A percentile compares a stretch with the other conserved stretches of the same genome.
These are phyloP conservation scores for Paspalum vaginatum DNA, from an alignment of 176 grass and related monocot genomes.

Conservation along the genomic window DNA sequence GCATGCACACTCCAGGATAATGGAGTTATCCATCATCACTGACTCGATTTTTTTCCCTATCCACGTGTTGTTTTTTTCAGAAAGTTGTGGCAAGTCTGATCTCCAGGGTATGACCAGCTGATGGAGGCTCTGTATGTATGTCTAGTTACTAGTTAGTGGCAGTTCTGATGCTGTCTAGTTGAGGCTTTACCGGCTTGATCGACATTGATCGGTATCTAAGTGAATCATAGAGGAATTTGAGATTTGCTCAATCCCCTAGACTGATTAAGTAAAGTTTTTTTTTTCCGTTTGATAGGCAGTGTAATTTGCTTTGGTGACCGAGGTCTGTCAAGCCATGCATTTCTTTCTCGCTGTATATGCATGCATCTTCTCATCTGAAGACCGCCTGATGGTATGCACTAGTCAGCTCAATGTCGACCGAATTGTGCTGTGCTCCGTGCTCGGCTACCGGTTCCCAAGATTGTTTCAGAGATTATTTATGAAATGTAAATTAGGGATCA, in stretches of 20 bases:
- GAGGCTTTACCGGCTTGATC: slow-evolving; percentile 3
- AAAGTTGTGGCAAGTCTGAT: slow-evolving; percentile 19
- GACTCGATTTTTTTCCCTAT: background rate
- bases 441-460: background rate
- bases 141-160: background rate
- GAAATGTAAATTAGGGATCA: background rate
- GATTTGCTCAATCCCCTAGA: background rate
- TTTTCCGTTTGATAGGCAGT: background rate
- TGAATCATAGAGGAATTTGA: background rate
- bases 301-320: background rate
- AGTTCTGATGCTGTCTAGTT: background rate
- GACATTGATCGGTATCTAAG: background rate
- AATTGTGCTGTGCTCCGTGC: background rate
- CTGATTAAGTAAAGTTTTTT: background rate
- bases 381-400: background rate
- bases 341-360: slow-evolving; percentile 4
- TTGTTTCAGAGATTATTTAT: background rate
- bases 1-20: background rate
- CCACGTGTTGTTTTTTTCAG: slow-evolving; percentile 3
- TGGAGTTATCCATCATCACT: background rate
- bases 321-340: slow-evolving; percentile 1
- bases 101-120: slow-evolving; percentile 10
- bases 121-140: background rate
- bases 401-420: background rate
- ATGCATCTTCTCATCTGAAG: background rate